Evolutionary conservation across 352 stramenopile species (phyloP), one percentile per base, ranked within the genome.

Genomic region (Phytophthora aleatoria): DNA sequence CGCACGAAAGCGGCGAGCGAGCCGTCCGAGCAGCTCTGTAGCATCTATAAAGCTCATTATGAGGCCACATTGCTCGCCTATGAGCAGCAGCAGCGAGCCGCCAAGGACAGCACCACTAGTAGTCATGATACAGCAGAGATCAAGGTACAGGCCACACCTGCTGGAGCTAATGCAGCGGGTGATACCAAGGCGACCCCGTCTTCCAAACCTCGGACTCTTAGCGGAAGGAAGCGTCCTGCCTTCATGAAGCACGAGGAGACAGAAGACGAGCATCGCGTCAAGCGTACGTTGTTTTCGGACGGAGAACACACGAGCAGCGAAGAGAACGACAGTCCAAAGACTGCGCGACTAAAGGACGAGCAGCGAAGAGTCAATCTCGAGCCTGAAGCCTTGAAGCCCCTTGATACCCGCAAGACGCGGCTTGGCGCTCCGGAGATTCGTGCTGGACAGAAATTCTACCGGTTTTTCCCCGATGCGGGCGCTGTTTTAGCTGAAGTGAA

Each of bases 381-480:
- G 31, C 78, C 85, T 7, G 63, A 70, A 3, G 64, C 63, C 0
- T 59, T 95, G 1, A 81, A 87, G 30, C 83, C 85, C 0, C 76
- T 86, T 16, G 49, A 73, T 5, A 77, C 73, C 10, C 83, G 87
- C 28, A 80, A 75, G 8, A 50, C 55, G 27, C 75, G 82, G 26
- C 66, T 95, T 43, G 61, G 69, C 2, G 57, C 76, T 2, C 87
- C 87, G 8, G 70, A 83, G 48, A 85, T 95, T 24, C 61, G 58
- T 24, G 73, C 70, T 4, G 83, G 83, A 6, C 87, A 94, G 38
- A 79, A 82, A 33, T 95, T 93, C 28, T 95, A 84, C 31, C 85
- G 83, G 10, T 91, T 87, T 44, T 85, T 92, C 38, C 81, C 81
- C 0, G 74, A 87, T 11, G 51, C 67, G 10, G 84, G 83, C 13